Base-by-base conservation (phyloP, 2,329 filamentous ascomycete species). In the Colletotrichum truncatum region DNA sequence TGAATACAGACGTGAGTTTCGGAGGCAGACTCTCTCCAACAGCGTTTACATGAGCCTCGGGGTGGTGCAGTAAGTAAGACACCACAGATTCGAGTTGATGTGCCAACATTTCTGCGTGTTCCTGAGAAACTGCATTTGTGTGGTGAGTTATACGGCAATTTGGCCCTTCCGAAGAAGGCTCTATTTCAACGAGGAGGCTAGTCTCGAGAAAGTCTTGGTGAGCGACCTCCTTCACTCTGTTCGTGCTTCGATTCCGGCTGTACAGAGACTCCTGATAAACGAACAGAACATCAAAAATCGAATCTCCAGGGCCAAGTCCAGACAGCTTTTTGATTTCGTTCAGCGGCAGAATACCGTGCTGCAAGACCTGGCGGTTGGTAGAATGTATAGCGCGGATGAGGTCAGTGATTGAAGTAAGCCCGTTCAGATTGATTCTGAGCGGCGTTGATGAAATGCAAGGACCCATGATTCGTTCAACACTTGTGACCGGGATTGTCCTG, bases 401-500 rank as follows among this genome's bases (percentile, higher is more conserved):
- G 63, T 94, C 90, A 5, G 77, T 73, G 6, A 89, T 81, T 0
- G 81, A 86, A 11, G 76, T 75, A 51, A 85, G 79, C 8, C 81
- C 80, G 2, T 80, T 78, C 0, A 91, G 71, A 64, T 92, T 82
- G 4, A 90, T 76, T n/a, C 93, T 85, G 2, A 93, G 80, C 2
- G 94, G 94, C 6, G 96, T 77, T 0, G 92, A 91, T 1, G 89
- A 82, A 53, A 98, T 89, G 70, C 92, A 96, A 9, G 94, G 94
- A 0, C 94, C 94, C 60, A 95, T 81, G 4, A 94, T 85, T 2
- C 86, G 81, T 67, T 97, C 93, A 32, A 97, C 87, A 0, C 84
- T 87, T 4, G 83, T 73, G 3, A 97, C 74, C 0, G 92, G 87
- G n/a, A 94, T 76, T 2, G 91, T 93, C 58, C 94, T 85, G 2